Evolutionary conservation across 441 rosid genomes (phyloP).

Genomic region (Isatis lusitanica): DNA sequence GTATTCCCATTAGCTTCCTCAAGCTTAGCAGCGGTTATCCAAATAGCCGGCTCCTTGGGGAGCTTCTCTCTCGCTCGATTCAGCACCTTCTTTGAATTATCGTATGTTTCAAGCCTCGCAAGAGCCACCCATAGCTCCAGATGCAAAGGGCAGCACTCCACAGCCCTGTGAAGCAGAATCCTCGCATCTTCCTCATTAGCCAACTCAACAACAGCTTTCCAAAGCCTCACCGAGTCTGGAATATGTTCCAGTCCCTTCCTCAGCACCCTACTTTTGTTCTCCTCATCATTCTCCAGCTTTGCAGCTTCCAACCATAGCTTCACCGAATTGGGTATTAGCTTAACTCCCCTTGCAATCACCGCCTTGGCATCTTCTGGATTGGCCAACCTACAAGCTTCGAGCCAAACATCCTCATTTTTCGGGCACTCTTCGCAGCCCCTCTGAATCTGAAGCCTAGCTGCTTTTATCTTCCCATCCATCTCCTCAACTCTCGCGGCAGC

Average conservation of each 20-base stretch:
- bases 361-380: constrained; percentile 91
- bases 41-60: constrained; percentile 87
- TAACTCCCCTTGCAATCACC: constrained; percentile 83
- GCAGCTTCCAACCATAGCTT: constrained; percentile 96
- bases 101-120: constrained; percentile 85
- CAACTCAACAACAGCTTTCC: constrained; percentile 92
- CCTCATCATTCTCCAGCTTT: constrained; percentile 79
- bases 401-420: constrained; percentile 88
- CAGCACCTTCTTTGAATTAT: constrained; percentile 75
- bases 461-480: constrained; percentile 89
- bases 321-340: constrained; percentile 85
- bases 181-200: constrained; percentile 82
- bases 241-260: constrained; percentile 85
- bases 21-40: constrained; percentile 94
- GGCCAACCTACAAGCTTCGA: constrained; percentile 88
- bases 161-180: constrained; percentile 83
- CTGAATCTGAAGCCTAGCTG: constrained; percentile 78
- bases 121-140: constrained; percentile 91
- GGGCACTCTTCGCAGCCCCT: constrained; percentile 95
- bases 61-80: constrained; percentile 78
- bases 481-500: constrained; percentile 96
- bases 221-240: constrained; percentile 88
- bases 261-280: constrained; percentile 81
- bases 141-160: constrained; percentile 92
- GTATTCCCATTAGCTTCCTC: constrained; percentile 93